A percentile compares a stretch with the other conserved stretches of the same genome.
Evolutionary conservation across 108 stramenopile genomes (phyloP).

Genomic region (Nannochloropsis oceanica): DNA sequence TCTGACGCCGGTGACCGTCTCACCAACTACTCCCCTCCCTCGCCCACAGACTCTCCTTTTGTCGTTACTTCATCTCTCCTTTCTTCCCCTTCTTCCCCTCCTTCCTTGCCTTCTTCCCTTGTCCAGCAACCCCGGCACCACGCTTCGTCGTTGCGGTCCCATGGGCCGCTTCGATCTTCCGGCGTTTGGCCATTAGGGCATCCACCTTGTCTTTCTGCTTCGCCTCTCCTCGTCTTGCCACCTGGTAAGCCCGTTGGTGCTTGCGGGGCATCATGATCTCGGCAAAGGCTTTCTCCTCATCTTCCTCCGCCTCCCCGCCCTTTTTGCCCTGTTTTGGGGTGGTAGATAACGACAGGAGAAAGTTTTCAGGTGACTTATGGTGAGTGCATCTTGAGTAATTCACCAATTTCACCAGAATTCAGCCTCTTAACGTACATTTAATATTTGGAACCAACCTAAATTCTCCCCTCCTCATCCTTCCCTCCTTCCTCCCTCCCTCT

Average conservation of each 20-base stretch:
- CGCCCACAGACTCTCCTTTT: too few species aligned
- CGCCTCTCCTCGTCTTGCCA: constrained; percentile 16
- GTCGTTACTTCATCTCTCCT: too few species aligned
- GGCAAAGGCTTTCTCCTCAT: constrained; percentile 20
- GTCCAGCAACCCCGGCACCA: constrained; percentile 15
- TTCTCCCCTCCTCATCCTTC: too few species aligned
- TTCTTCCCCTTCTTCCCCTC: background rate
- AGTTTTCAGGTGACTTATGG: too few species aligned
- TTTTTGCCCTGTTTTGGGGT: background rate
- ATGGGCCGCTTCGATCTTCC: constrained; percentile 48
- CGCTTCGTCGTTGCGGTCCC: constrained; percentile 40
- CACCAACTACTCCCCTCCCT: too few species aligned
- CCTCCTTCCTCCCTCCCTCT: too few species aligned
- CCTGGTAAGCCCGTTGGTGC: background rate
- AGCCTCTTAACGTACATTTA: too few species aligned
- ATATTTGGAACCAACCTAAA: too few species aligned
- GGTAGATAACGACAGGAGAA: too few species aligned
- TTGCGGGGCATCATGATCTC: background rate
- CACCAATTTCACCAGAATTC: too few species aligned
- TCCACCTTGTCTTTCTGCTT: constrained; percentile 57
- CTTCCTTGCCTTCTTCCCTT: background rate
- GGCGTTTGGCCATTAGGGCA: constrained; percentile 50
- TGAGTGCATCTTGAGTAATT: too few species aligned
- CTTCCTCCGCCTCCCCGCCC: background rate
- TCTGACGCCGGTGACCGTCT: too few species aligned